Percentiles rank a stretch among this genome's conserved stretches.
Evolutionary conservation across 257 asterid genomes (phyloP).

Genomic region (Scutellaria barbata): DNA sequence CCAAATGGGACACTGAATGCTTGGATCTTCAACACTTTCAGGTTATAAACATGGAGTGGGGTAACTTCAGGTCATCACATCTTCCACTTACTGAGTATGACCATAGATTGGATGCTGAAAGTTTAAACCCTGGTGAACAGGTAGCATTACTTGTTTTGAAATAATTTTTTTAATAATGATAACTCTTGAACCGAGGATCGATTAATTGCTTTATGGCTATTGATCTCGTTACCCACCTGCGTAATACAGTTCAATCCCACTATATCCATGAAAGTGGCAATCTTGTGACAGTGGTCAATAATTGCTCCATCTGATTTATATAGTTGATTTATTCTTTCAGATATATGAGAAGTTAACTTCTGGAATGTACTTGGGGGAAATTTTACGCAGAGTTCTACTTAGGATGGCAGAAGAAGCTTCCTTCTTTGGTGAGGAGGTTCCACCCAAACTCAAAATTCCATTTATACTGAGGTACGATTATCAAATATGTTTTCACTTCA

Average conservation of each 20-base stretch:
- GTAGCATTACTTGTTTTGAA: conserved; percentile 38
- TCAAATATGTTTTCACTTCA: conserved; percentile 12
- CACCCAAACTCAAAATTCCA: conserved; percentile 64
- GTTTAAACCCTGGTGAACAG: conserved; percentile 91
- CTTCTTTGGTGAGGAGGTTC: conserved; percentile 83
- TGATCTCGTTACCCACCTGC: not conserved
- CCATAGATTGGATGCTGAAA: conserved; percentile 67
- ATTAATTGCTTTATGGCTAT: not conserved
- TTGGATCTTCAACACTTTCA: conserved; percentile 34
- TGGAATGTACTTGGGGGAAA: conserved; percentile 96
- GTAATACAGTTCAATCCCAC: not conserved
- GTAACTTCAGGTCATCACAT: conserved; percentile 88
- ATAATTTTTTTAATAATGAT: not conserved
- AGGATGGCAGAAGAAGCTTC: conserved; percentile 81
- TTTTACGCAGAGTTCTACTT: conserved; percentile 71
- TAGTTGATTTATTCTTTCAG: conserved; percentile 43
- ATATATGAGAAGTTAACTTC: conserved; percentile 82
- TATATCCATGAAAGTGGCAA: not conserved
- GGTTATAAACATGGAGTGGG: conserved; percentile 99
- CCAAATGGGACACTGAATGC: not conserved
- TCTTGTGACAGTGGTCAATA: not conserved
- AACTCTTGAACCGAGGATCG: not conserved
- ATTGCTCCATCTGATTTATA: conserved; percentile 10
- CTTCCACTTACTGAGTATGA: conserved; percentile 87
- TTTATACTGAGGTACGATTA: conserved; percentile 60